These are phyloP conservation scores for Paramarasmius palmivorus DNA, from an alignment of 1,284 basidiomycete genomes.

Conservation along the genomic window DNA sequence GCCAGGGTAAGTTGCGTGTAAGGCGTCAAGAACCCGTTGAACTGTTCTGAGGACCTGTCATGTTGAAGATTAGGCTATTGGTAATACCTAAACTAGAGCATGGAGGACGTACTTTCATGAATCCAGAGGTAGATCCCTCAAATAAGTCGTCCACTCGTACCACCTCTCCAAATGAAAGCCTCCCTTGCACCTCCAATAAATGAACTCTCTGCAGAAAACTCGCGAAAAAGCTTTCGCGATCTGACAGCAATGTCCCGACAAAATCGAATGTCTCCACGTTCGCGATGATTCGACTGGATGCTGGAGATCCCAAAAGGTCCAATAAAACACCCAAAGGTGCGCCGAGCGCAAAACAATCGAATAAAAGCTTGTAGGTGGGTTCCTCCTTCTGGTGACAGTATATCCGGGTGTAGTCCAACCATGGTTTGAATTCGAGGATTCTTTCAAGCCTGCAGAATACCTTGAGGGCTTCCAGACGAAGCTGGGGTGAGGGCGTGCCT, in stretches of 20 bases:
- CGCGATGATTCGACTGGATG: slow-evolving; percentile 25
- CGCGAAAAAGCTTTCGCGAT: slow-evolving; percentile 28
- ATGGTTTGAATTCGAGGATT: slow-evolving; percentile 35
- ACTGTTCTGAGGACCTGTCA: slow-evolving; percentile 38
- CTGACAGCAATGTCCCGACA: slow-evolving; percentile 23
- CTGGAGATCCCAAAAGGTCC: slow-evolving; percentile 36
- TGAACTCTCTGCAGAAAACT: slow-evolving; percentile 36
- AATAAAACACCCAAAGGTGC: slow-evolving; percentile 36
- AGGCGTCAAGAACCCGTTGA: slow-evolving; percentile 30
- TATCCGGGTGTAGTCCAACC: slow-evolving; percentile 29
- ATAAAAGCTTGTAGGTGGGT: slow-evolving; percentile 30
- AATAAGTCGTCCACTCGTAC: slow-evolving; percentile 36
- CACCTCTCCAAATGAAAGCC: slow-evolving; percentile 37
- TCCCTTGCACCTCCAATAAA: slow-evolving; percentile 33
- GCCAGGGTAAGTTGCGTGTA: slow-evolving; percentile 37
- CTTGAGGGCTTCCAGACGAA: slow-evolving; percentile 35
- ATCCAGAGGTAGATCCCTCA: slow-evolving; percentile 30
- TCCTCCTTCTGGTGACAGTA: slow-evolving; percentile 13
- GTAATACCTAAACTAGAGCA: background rate
- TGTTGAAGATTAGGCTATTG: background rate
- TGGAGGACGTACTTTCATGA: slow-evolving; percentile 31
- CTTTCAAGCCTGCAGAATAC: slow-evolving; percentile 36
- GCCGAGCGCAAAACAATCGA: slow-evolving; percentile 37
- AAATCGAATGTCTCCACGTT: slow-evolving; percentile 31
- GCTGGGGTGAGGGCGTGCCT: slow-evolving; percentile 32